A percentile compares a stretch with the other conserved stretches of the same genome.
Conservation (phyloP, 768 basidiomycete genomes). For the Pisolithus albus region DNA sequence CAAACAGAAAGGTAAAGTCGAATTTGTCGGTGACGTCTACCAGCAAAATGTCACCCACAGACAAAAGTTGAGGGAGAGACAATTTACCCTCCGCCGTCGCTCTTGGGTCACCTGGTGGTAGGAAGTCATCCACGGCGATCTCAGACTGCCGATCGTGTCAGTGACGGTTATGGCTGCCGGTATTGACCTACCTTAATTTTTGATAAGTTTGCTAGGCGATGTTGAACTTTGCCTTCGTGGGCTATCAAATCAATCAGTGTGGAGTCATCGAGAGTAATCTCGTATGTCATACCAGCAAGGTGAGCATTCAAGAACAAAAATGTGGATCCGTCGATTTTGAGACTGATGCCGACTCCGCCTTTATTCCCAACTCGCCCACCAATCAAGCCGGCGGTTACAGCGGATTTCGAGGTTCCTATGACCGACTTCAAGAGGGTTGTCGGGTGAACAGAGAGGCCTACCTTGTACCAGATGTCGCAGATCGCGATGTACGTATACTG, state of each 20-base stretch:
- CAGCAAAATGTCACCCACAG: constrained; percentile 4
- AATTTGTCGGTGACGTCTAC: constrained; percentile 79
- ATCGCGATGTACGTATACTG: constrained; percentile 70
- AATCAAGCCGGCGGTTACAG: constrained; percentile 84
- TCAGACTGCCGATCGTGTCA: constrained; percentile 44
- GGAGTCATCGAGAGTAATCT: not conserved
- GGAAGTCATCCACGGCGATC: constrained; percentile 72
- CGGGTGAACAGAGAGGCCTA: constrained; percentile 13
- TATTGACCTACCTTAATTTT: constrained; percentile 70
- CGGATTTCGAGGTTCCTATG: constrained; percentile 67
- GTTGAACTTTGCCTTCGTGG: constrained; percentile 66
- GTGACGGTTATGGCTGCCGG: not conserved
- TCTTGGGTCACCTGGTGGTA: constrained; percentile 57
- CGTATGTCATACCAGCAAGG: constrained; percentile 55
- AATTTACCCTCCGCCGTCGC: constrained; percentile 60
- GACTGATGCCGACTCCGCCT: constrained; percentile 83
- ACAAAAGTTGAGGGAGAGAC: not conserved
- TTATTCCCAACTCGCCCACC: constrained; percentile 93
- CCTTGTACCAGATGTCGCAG: constrained; percentile 59
- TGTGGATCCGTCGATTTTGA: constrained; percentile 76
- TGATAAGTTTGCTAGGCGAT: constrained; percentile 76
- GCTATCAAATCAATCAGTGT: constrained; percentile 34
- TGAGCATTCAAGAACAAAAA: constrained; percentile 90
- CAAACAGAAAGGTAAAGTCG: constrained; percentile 83
- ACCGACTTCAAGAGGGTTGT: not conserved